Evolutionary conservation across 192 early-diverging fungal species (phyloP), one percentile per base, ranked within the genome.

Genomic region (Coemansia sp.): DNA sequence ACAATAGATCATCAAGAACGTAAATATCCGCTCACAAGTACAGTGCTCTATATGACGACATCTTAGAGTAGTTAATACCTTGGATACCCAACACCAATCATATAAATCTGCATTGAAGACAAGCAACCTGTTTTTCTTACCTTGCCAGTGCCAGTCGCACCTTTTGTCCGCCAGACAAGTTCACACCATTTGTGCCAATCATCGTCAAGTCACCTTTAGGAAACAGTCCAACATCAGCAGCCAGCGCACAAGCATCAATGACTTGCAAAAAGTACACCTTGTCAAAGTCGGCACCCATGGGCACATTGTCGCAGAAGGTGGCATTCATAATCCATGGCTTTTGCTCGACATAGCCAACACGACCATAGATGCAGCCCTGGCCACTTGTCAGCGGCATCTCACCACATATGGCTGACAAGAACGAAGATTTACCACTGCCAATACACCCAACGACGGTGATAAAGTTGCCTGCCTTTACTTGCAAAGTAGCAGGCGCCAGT

Each of bases 371-470:
- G 30, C 68, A 73, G 2, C 95, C 93, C 7, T 84, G 74, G 14
- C 94, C 94, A n/a, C 65, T 65, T 2, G 84, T 57, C 64, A 89
- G 84, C 40, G 91, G 89, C 91, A 95, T 97, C 77, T 99, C 96
- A 11, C 92, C 86, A 66, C 94, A 92, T 7, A 94, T 75, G 0
- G 89, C 77, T 0, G 75, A 73, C 14, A 94, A 72, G 62, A 94
- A 78, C 57, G 85, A 87, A 17, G 78, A 81, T 59, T 92, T 93
- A 3, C 91, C 91, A 13, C 91, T 88, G 21, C 94, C 94, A n/a
- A 92, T 89, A 0, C 94, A 80, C 5, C 95, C 94, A 38, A 95
- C 91, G 5, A 95, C 4, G 4, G 89, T 90, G 63, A 93, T 86
- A 66, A 90, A 88, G 19, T 91, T 89, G 21, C 89, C 90, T 0